Conservation (phyloP, 2,329 filamentous ascomycete species). For the Gyromitra esculenta region DNA sequence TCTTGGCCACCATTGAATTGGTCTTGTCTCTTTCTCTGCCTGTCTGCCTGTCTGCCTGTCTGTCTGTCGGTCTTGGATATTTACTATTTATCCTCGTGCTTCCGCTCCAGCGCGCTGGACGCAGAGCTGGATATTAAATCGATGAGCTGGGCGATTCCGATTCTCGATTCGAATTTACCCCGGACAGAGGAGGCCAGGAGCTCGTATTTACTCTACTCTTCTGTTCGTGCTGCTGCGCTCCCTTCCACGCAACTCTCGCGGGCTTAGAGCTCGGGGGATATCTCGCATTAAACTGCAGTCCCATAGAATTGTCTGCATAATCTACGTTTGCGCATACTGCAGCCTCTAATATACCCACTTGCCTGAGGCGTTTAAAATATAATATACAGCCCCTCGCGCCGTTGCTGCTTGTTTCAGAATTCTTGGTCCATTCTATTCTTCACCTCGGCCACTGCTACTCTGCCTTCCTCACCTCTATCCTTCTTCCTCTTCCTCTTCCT, state of each 20-base stretch:
- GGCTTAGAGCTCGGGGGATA: not conserved
- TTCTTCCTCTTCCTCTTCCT: not conserved
- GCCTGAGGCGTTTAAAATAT: constrained; percentile 33
- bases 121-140: not conserved
- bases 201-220: not conserved
- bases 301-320: not conserved
- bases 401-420: not conserved
- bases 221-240: too few species aligned
- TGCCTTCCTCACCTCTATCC: not conserved
- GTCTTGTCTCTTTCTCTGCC: not conserved
- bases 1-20: not conserved
- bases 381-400: constrained; percentile 5
- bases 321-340: not conserved
- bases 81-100: not conserved
- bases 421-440: not conserved
- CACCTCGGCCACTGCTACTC: not conserved
- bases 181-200: not conserved
- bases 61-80: not conserved
- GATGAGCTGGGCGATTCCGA: not conserved
- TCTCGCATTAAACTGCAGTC: not conserved
- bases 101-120: not conserved
- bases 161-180: constrained; percentile 8
- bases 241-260: too few species aligned
- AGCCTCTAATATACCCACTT: not conserved
- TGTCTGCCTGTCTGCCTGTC: too few species aligned